These are phyloP conservation scores for Inonotus obliquus DNA, from an alignment of 1,284 basidiomycete genomes.

Conservation along the genomic window DNA sequence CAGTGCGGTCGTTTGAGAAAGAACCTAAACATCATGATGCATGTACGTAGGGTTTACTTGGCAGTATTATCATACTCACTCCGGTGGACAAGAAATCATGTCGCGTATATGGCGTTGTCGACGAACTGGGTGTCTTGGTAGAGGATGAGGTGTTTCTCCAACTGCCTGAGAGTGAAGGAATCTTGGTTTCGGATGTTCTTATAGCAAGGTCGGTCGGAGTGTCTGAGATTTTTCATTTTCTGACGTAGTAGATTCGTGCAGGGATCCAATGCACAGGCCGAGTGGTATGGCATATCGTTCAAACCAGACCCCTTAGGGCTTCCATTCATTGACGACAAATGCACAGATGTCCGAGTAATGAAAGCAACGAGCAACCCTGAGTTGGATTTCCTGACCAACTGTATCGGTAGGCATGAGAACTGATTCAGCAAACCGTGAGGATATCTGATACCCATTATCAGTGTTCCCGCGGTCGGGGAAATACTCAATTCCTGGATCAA, in stretches of 20 bases:
- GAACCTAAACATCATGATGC: conserved; percentile 25
- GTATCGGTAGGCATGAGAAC: conserved; percentile 22
- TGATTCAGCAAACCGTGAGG: not conserved
- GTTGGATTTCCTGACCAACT: conserved; percentile 21
- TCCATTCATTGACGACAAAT: not conserved
- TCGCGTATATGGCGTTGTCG: conserved; percentile 25
- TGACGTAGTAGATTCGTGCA: too few species aligned
- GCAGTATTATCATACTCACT: not conserved
- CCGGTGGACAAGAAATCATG: conserved; percentile 22
- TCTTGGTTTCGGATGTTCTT: conserved; percentile 21
- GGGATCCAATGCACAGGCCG: conserved; percentile 24
- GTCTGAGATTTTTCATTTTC: not conserved
- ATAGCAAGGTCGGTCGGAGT: conserved; percentile 17
- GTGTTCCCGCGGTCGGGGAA: conserved; percentile 24
- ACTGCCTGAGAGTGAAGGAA: conserved; percentile 20
- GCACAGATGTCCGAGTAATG: conserved; percentile 24
- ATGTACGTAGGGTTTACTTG: conserved; percentile 16
- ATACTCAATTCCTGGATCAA: conserved; percentile 24
- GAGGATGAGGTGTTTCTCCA: conserved; percentile 28
- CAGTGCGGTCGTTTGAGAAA: conserved; percentile 19
- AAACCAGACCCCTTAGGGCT: not conserved
- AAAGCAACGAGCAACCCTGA: conserved; percentile 23
- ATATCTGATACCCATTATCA: not conserved
- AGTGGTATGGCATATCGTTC: conserved; percentile 13
- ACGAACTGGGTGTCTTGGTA: conserved; percentile 22